A percentile compares a stretch with the other conserved stretches of the same genome.
These are phyloP conservation scores for Cymodocea nodosa DNA, from an alignment of 116 monocot genomes.

Conservation along the genomic window DNA sequence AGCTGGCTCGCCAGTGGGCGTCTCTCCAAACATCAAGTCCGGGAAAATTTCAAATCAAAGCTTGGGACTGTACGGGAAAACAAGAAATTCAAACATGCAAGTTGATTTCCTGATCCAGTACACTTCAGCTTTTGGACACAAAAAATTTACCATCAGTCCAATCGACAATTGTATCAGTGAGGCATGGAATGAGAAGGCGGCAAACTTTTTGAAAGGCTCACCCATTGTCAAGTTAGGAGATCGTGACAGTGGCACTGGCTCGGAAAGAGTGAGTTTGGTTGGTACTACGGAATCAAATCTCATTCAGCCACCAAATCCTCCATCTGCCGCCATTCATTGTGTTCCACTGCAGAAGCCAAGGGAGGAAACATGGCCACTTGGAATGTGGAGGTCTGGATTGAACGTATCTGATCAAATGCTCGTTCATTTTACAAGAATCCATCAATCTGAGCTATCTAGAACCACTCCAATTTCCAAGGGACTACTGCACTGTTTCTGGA, in stretches of 20 bases:
- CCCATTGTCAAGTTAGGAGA: conserved; percentile 15
- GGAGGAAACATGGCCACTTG: background rate
- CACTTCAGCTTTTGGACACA: conserved; percentile 6
- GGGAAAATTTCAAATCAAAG: conserved; percentile 19
- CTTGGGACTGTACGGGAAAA: conserved; percentile 24
- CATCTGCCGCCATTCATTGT: background rate
- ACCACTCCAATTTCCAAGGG: conserved; percentile 25
- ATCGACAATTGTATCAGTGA: conserved; percentile 27
- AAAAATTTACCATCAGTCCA: conserved; percentile 14
- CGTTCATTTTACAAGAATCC: conserved; percentile 18
- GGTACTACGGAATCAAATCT: conserved; percentile 4
- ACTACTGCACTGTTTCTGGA: conserved; percentile 38
- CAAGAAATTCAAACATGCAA: conserved; percentile 13
- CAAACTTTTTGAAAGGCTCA: conserved; percentile 14
- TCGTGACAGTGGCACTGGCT: conserved; percentile 5
- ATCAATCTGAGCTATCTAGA: conserved; percentile 16
- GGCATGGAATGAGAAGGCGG: conserved; percentile 13
- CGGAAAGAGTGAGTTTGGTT: conserved; percentile 7
- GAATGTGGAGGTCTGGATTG: conserved; percentile 9
- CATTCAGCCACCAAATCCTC: conserved; percentile 6
- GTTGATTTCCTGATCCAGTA: conserved; percentile 14
- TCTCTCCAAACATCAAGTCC: conserved; percentile 18
- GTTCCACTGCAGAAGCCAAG: conserved; percentile 4
- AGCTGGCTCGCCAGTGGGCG: conserved; percentile 2
- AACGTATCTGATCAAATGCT: conserved; percentile 16